These are phyloP conservation scores for Cryoendolithus antarcticus DNA, from an alignment of 2,329 filamentous ascomycete genomes.

Conservation along the genomic window DNA sequence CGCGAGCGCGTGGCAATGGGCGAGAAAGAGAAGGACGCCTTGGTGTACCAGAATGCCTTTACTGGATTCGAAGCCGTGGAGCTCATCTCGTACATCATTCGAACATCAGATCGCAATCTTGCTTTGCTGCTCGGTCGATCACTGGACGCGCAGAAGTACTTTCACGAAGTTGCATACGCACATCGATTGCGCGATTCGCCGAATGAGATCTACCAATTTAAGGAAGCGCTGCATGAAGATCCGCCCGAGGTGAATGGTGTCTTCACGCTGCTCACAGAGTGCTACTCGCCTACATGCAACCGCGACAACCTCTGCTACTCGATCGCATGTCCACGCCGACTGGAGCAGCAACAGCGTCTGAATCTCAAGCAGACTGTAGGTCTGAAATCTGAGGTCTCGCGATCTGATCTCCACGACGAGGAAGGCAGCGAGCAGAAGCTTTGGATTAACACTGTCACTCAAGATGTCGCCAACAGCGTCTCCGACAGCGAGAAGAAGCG, in stretches of 20 bases:
- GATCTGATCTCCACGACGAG: conserved; percentile 68
- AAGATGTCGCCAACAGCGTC: conserved; percentile 83
- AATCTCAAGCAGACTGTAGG: conserved; percentile 90
- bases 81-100: conserved; percentile 89
- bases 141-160: conserved; percentile 95
- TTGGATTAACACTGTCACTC: conserved; percentile 97
- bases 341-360: conserved; percentile 88
- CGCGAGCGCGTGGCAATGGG: conserved; percentile 73
- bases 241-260: conserved; percentile 83
- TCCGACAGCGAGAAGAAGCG: conserved; percentile 90
- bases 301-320: conserved; percentile 93
- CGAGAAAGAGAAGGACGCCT: conserved; percentile 90
- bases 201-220: conserved; percentile 92
- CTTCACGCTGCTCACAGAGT: conserved; percentile 90
- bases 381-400: conserved; percentile 58
- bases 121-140: conserved; percentile 82
- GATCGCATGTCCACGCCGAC: conserved; percentile 82
- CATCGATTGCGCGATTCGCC: conserved; percentile 89
- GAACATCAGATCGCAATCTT: conserved; percentile 89
- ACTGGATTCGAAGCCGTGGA: conserved; percentile 93
- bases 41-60: conserved; percentile 95
- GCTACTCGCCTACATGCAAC: conserved; percentile 95
- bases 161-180: conserved; percentile 97
- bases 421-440: conserved; percentile 87
- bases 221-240: conserved; percentile 81